Conservation (phyloP, 371 early-diverging fungal genomes). For the Dinochytrium kinnereticum region DNA sequence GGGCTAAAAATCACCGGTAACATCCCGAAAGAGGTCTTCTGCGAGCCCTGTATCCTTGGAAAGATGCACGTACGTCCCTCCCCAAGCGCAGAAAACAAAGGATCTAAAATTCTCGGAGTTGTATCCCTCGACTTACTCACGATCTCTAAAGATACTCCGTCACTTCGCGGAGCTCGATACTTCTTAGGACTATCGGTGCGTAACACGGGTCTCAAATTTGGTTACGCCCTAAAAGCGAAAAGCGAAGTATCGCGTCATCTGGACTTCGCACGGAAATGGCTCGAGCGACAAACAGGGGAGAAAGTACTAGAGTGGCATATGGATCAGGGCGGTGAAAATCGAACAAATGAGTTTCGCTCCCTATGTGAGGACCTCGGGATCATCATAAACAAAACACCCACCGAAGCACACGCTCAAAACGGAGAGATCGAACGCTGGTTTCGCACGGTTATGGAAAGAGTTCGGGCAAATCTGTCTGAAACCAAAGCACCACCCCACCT, state of each 20-base stretch:
- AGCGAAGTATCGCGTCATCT: slow-evolving; percentile 5
- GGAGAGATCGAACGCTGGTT: slow-evolving; percentile 27
- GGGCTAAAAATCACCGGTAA: neutral
- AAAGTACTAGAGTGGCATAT: slow-evolving; percentile 17
- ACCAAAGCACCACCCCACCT: slow-evolving; percentile 7
- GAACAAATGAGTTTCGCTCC: neutral
- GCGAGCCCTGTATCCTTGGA: neutral
- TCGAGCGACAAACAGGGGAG: slow-evolving; percentile 20
- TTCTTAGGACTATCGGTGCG: slow-evolving; percentile 9
- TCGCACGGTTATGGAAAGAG: slow-evolving; percentile 10
- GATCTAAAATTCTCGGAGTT: neutral
- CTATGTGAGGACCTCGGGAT: slow-evolving; percentile 5
- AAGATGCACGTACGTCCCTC: slow-evolving; percentile 12
- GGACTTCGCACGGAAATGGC: slow-evolving; percentile 8
- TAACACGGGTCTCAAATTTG: slow-evolving; percentile 3
- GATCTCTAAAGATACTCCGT: neutral
- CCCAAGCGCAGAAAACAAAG: neutral
- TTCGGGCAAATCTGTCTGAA: neutral
- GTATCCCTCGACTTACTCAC: neutral
- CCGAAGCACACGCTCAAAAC: slow-evolving; percentile 16
- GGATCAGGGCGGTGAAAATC: slow-evolving; percentile 23
- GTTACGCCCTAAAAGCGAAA: neutral
- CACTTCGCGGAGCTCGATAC: neutral
- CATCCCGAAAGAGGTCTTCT: neutral
- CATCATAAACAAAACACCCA: neutral